Conservation (phyloP, 768 basidiomycete genomes). For the Ephemerocybe angulata region DNA sequence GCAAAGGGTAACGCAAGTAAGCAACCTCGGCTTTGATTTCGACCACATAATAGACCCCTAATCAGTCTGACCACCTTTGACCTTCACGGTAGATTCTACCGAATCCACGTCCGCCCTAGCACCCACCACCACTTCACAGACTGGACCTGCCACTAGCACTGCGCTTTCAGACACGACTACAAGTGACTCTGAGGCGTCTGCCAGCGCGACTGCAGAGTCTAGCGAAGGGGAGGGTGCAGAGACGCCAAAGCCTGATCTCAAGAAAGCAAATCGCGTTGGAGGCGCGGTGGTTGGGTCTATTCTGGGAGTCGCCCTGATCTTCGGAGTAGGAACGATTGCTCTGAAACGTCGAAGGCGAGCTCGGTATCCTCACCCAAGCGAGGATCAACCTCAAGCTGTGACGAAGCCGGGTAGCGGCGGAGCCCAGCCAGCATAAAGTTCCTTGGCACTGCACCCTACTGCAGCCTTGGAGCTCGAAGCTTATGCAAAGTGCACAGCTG, state of each 20-base stretch:
- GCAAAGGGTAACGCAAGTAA: constrained; percentile 36
- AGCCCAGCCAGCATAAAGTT: too few species aligned
- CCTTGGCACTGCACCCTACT: too few species aligned
- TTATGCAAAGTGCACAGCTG: too few species aligned
- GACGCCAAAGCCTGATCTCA: not conserved
- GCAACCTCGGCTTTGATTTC: constrained; percentile 9
- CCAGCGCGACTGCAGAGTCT: not conserved
- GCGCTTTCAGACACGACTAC: constrained; percentile 2
- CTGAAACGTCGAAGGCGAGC: constrained; percentile 4
- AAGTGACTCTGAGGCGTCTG: constrained; percentile 2
- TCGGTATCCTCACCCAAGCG: not conserved
- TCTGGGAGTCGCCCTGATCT: constrained; percentile 1
- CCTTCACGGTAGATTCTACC: constrained; percentile 29
- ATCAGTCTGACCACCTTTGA: too few species aligned
- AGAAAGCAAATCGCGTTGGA: constrained; percentile 10
- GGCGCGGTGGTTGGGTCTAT: constrained; percentile 10
- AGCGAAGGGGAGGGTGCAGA: not conserved
- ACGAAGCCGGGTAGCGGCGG: not conserved
- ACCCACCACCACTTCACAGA: constrained; percentile 22
- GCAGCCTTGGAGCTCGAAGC: too few species aligned
- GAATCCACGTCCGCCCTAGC: constrained; percentile 40
- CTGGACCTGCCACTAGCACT: not conserved
- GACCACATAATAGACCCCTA: too few species aligned
- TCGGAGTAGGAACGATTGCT: not conserved
- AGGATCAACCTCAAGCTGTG: not conserved